These are phyloP conservation scores for Arctium minus DNA, from an alignment of 129 eudicot genomes.

Conservation along the genomic window DNA sequence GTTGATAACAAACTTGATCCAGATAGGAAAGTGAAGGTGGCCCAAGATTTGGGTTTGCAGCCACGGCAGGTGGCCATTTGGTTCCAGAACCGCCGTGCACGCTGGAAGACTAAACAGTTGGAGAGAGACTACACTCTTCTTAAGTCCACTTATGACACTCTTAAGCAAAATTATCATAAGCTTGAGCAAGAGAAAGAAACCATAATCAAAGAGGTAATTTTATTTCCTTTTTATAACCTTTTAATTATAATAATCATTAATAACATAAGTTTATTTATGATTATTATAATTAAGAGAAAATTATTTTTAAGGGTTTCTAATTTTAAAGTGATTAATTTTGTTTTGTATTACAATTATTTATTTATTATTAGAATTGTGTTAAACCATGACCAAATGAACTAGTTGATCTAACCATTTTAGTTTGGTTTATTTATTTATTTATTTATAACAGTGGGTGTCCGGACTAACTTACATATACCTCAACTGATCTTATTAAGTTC, in stretches of 20 bases:
- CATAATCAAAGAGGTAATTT: slow-evolving; percentile 44
- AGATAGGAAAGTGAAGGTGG: slow-evolving; percentile 56
- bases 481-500: neutral
- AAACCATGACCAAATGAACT: neutral
- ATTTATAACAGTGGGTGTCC: neutral
- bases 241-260: neutral
- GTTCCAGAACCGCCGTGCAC: slow-evolving; percentile 87
- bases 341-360: neutral
- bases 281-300: neutral
- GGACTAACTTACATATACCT: neutral
- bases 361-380: neutral
- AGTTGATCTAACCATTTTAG: neutral
- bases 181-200: slow-evolving; percentile 53
- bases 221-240: no score
- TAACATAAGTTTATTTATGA: neutral
- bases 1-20: slow-evolving; percentile 70
- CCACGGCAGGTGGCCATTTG: slow-evolving; percentile 81
- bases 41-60: slow-evolving; percentile 65
- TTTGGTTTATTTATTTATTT: neutral
- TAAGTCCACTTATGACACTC: slow-evolving; percentile 55
- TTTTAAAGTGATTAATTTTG: neutral
- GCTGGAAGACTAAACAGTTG: slow-evolving; percentile 70
- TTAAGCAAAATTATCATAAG: slow-evolving; percentile 42
- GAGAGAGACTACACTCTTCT: slow-evolving; percentile 59
- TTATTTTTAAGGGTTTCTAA: neutral